Evolutionary conservation across 129 eudicot species (phyloP).

Genomic region (Centella asiatica): DNA sequence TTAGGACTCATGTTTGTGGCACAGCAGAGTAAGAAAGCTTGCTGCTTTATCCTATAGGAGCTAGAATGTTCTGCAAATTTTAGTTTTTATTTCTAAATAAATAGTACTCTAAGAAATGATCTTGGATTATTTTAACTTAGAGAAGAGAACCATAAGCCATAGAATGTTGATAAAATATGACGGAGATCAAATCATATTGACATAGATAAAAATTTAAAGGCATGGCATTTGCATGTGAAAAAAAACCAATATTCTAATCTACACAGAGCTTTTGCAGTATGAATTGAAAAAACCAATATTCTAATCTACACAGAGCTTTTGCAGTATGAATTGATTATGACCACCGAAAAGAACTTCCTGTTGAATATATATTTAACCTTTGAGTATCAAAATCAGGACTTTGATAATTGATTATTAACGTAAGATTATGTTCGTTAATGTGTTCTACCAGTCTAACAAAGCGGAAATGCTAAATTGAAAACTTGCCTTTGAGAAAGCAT

Average conservation of each 20-base stretch:
- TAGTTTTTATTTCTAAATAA: too few relatives aligned
- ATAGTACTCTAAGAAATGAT: too few relatives aligned
- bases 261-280: not conserved
- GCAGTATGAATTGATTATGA: not conserved
- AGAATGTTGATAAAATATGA: not conserved
- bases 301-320: not conserved
- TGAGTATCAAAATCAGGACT: not conserved
- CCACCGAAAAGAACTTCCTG: too few relatives aligned
- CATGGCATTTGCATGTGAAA: not conserved
- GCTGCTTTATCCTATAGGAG: not conserved
- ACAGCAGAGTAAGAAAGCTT: not conserved
- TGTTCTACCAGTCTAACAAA: not conserved
- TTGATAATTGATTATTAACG: not conserved
- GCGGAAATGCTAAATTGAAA: not conserved
- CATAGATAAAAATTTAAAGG: not conserved
- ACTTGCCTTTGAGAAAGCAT: conserved; percentile 94
- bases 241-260: not conserved
- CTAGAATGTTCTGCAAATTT: not conserved
- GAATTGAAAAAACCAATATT: not conserved
- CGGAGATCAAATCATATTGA: too few relatives aligned
- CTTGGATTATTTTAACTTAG: too few relatives aligned
- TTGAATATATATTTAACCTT: too few relatives aligned
- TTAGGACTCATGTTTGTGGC: not conserved
- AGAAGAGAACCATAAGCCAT: not conserved
- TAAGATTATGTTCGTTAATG: not conserved